Conservation (phyloP, 2,329 filamentous ascomycete species). For the Botrytis elliptica region DNA sequence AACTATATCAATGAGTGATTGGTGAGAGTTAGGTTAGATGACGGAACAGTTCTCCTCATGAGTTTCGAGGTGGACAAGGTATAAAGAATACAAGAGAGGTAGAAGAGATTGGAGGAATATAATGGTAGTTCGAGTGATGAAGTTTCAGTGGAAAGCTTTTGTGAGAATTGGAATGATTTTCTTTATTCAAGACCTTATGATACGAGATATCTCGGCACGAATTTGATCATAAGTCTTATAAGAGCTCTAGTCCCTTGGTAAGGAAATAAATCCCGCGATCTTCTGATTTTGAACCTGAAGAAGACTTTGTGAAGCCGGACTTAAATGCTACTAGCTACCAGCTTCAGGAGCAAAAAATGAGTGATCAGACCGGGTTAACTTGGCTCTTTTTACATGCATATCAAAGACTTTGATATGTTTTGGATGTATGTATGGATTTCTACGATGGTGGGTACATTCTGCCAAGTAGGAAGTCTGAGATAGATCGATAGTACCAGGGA, state of each 20-base stretch:
- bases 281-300: background rate
- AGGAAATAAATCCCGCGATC: too few species aligned
- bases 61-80: background rate
- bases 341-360: background rate
- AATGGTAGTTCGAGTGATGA: background rate
- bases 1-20: rapidly evolving
- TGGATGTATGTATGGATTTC: rapidly evolving
- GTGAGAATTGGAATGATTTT: background rate
- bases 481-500: background rate
- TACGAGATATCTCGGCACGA: too few species aligned
- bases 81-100: background rate
- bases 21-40: rapidly evolving
- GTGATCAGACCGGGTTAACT: background rate
- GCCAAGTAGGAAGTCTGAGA: background rate
- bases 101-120: background rate
- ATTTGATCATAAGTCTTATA: rapidly evolving
- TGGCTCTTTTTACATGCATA: background rate
- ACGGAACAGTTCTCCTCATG: background rate
- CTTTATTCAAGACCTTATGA: background rate
- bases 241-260: rapidly evolving
- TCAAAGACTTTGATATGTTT: background rate
- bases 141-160: background rate
- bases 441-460: background rate
- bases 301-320: background rate
- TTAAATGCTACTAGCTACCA: rapidly evolving